Base-by-base conservation (phyloP, 2,329 filamentous ascomycete genomes). In the Orbilia ellipsospora region DNA sequence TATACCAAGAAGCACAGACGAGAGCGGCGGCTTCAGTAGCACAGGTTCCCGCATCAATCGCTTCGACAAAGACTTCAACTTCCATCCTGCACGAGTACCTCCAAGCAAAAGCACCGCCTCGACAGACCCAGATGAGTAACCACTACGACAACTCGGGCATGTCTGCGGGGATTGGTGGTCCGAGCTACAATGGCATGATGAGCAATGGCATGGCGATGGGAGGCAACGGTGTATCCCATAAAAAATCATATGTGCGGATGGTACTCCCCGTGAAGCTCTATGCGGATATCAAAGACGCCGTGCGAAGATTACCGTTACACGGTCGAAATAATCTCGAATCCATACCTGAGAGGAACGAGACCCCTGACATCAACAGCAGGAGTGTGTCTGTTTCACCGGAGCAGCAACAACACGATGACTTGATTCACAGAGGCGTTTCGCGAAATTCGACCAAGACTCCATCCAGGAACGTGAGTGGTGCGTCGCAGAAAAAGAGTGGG, bases 1-100 rank as follows among this genome's bases (percentile, higher is more conserved):
- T 62, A 13, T 73, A 73, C 50, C 61, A 73, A 56, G 61, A 73
- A 36, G 69, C 69, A 23, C 69, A 73, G 16, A 73, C 69, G 16
- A 61, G 69, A 23, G 69, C 69, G 13, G 69, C 69, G 16, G 69
- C 69, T 20, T 65, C 69, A 40, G 51, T 56, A 18, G 36, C 52
- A 23, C 62, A 66, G 18, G 62, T 73, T 60, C 69, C 69, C 13
- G 69, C 61, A 5, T 66, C 62, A 16, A 16, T 73, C 10, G 69
- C 62, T 2, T 73, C 69, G 23, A 73, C 69, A 15, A 73, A 66
- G 18, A 73, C 69, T 36, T 73, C 69, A 7, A 67, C 69, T 4
- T 73, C 69, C 20, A 62, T 73, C 15, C 31, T 73, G 13, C 69
- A 73, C 4, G 69, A 73, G 31, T 66, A 73, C 42, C 48, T 73